Evolutionary conservation across 352 stramenopile species (phyloP), one percentile per base, ranked within the genome.

Genomic region (Phytopythium oedochilum): DNA sequence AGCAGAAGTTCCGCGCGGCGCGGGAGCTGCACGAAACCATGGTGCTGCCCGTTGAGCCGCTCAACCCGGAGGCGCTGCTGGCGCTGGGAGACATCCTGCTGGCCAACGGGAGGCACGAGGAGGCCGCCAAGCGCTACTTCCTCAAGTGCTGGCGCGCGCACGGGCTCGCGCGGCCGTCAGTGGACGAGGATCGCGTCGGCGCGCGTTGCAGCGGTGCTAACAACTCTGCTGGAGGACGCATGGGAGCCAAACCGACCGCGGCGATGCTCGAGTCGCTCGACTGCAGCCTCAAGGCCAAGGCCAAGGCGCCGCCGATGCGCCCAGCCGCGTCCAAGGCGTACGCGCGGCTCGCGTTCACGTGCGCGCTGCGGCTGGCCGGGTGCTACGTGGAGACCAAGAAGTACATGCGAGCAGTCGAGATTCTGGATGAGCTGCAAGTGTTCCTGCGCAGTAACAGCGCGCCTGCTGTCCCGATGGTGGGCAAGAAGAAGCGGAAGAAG

Each of bases 11-110:
- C 39, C 66, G 74, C 36, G 61, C 66, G 18, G 79, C 79, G 0
- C 59, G 66, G 7, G 75, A 85, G 26, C 53, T 80, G 36, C 85
- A 78, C 54, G 68, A 63, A 29, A 62, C 66, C 9, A 56, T 86
- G 11, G 59, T 89, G 42, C 55, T 86, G 9, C 43, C 58, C 3
- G 28, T 55, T 20, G 75, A 86, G 11, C 63, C 71, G 1, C 25
- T 25, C 8, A 73, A 90, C 47, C 36, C 59, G 0, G 71, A 87
- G 28, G 79, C 71, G 20, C 60, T 87, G 40, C 36, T 90, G 15
- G 69, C 67, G 9, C 55, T 89, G 35, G 78, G 75, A 14, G 62
- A 84, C 22, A 82, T 89, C 44, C 64, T 81, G 14, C 50, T 71
- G 17, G 63, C 65, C 15, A 86, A 75, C 55, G 68, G 60, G 2